Conservation (phyloP, 129 eudicot genomes). For the Deinandra increscens region DNA sequence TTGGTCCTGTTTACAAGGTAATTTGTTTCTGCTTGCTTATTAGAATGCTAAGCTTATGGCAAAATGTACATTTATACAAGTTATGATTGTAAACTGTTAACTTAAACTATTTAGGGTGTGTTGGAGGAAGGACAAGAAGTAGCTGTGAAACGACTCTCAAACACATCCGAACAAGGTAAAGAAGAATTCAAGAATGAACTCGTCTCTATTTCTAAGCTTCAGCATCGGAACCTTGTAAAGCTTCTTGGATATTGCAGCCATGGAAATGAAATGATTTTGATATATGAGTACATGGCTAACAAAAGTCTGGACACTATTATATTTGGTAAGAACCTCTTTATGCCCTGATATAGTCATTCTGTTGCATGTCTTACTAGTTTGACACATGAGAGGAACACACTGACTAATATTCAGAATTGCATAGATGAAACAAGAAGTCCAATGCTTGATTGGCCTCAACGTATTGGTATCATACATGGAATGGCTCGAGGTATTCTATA, state of each 20-base stretch:
- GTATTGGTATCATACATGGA: conserved; percentile 17
- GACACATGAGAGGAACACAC: not conserved
- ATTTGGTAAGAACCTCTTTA: conserved; percentile 13
- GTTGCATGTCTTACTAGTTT: not conserved
- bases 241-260: conserved; percentile 41
- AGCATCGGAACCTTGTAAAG: conserved; percentile 42
- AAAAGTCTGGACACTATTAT: conserved; percentile 25
- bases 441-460: conserved; percentile 26
- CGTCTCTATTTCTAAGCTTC: conserved; percentile 31
- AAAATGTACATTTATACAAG: too few species aligned
- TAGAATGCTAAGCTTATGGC: too few species aligned
- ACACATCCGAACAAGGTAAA: conserved; percentile 23
- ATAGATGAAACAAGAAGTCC: conserved; percentile 21
- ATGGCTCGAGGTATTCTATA: conserved; percentile 27
- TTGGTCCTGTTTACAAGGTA: conserved; percentile 33
- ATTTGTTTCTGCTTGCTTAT: not conserved
- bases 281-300: conserved; percentile 32
- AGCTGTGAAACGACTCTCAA: conserved; percentile 28
- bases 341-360: not conserved
- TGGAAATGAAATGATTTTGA: conserved; percentile 27
- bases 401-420: not conserved
- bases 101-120: conserved; percentile 13
- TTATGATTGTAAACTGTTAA: not conserved
- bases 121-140: conserved; percentile 16
- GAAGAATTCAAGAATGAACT: conserved; percentile 30